phyloP scores from a whole-genome alignment of 495 filamentous ascomycete genomes.

The Podospora pseudocomata region DNA sequence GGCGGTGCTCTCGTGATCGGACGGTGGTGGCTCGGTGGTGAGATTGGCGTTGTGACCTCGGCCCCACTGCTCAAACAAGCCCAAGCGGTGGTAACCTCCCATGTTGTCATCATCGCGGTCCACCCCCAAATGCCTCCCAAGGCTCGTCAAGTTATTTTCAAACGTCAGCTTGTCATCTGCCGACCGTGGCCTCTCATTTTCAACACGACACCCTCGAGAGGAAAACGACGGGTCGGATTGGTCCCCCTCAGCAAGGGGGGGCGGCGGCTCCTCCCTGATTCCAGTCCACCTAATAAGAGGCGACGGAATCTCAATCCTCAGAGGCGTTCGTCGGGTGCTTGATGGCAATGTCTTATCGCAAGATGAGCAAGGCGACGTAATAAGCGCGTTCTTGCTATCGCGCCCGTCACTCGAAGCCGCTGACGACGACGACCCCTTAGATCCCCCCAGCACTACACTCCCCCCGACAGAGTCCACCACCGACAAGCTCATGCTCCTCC shows the following conservation, averaged over 20 bases:
- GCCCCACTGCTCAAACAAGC: constrained; percentile 10
- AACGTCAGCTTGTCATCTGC: constrained; percentile 8
- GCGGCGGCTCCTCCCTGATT: not conserved
- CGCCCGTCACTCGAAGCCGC: not conserved
- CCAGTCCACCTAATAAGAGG: constrained; percentile 8
- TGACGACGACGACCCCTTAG: not conserved
- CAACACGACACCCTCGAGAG: not conserved
- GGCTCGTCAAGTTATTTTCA: not conserved
- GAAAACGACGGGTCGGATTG: not conserved
- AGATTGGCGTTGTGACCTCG: not conserved
- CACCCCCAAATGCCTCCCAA: not conserved
- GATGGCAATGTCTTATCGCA: not conserved
- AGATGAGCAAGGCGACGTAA: not conserved
- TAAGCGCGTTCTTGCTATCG: not conserved
- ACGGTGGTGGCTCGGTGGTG: not conserved
- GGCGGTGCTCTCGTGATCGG: not conserved
- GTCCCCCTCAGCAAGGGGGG: no score
- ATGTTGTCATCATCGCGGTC: not conserved
- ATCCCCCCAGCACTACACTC: not conserved
- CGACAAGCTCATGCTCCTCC: constrained; percentile 38
- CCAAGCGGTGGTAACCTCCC: not conserved
- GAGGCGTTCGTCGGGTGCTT: not conserved
- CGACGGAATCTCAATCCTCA: constrained; percentile 15
- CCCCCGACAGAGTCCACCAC: constrained; percentile 20
- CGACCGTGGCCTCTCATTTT: constrained; percentile 5